Evolutionary conservation across 2,329 filamentous ascomycete species (phyloP).

Genomic region (Hawksworthiomyces lignivorus): DNA sequence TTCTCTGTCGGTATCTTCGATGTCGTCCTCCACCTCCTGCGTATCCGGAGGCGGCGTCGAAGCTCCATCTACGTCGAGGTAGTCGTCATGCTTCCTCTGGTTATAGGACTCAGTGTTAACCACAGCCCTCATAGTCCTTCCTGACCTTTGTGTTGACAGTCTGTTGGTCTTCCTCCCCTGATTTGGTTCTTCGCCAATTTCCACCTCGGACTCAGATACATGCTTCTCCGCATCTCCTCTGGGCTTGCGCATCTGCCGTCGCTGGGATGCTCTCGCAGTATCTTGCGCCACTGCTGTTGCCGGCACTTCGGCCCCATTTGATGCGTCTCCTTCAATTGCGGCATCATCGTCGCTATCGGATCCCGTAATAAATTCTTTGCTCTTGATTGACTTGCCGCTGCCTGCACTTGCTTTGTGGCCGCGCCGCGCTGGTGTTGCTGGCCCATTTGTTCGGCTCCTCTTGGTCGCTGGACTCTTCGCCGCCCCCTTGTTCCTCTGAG

Average conservation of each 20-base stretch:
- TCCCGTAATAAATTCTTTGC: conserved; percentile 2
- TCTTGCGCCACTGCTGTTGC: not conserved
- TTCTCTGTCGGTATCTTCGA: not conserved
- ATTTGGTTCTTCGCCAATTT: not conserved
- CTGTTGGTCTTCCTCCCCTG: too few species aligned
- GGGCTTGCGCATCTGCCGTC: not conserved
- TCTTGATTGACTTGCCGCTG: conserved; percentile 1
- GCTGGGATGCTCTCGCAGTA: too few species aligned
- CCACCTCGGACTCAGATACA: conserved; percentile 6
- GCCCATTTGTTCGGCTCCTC: not conserved
- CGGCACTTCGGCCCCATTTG: not conserved
- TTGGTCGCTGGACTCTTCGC: not conserved
- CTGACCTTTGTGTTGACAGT: too few species aligned
- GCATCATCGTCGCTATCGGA: not conserved
- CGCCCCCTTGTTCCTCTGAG: not conserved
- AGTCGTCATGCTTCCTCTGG: too few species aligned
- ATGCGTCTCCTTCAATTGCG: too few species aligned
- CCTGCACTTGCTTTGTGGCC: not conserved
- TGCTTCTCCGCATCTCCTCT: conserved; percentile 5
- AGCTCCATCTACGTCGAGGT: conserved; percentile 2
- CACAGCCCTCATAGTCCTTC: too few species aligned
- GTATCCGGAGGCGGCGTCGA: not conserved
- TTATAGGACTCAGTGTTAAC: too few species aligned
- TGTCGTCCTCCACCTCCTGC: not conserved
- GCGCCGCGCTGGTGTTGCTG: not conserved